Conservation (phyloP, 345 rosid genomes). For the Carallia pectinifolia region DNA sequence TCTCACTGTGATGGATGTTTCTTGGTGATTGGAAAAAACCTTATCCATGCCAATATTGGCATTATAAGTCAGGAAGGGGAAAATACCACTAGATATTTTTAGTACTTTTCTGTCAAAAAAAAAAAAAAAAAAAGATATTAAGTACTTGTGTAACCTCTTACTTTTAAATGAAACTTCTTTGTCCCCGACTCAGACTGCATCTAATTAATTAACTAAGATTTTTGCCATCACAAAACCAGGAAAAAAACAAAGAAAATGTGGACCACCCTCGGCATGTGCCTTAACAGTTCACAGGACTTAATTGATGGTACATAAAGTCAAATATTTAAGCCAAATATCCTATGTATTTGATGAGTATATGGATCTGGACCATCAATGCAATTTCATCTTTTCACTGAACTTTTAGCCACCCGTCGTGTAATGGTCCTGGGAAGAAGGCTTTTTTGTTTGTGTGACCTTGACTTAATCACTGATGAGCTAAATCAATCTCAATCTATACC, state of each 20-base stretch:
- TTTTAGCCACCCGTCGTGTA: neutral
- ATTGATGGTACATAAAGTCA: conserved; percentile 1
- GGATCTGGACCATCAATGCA: neutral
- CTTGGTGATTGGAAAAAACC: too few species aligned
- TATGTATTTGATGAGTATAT: neutral
- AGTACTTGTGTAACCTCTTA: too few species aligned
- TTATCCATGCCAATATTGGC: too few species aligned
- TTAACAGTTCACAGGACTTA: neutral
- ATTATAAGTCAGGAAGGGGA: too few species aligned
- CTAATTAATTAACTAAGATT: too few species aligned
- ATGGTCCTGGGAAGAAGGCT: conserved; percentile 1
- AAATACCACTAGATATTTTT: too few species aligned
- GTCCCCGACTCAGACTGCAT: too few species aligned
- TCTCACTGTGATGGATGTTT: too few species aligned
- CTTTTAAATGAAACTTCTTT: too few species aligned
- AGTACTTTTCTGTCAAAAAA: too few species aligned
- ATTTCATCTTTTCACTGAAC: neutral
- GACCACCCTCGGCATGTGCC: conserved; percentile 2
- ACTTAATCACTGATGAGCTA: neutral
- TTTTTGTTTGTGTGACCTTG: neutral
- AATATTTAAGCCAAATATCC: neutral
- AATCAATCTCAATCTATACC: neutral
- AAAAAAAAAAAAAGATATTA: too few species aligned
- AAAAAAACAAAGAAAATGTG: neutral
- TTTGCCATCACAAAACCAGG: neutral